Evolutionary conservation across 306 rosid genomes (phyloP).

Genomic region (Lagenaria siceraria): DNA sequence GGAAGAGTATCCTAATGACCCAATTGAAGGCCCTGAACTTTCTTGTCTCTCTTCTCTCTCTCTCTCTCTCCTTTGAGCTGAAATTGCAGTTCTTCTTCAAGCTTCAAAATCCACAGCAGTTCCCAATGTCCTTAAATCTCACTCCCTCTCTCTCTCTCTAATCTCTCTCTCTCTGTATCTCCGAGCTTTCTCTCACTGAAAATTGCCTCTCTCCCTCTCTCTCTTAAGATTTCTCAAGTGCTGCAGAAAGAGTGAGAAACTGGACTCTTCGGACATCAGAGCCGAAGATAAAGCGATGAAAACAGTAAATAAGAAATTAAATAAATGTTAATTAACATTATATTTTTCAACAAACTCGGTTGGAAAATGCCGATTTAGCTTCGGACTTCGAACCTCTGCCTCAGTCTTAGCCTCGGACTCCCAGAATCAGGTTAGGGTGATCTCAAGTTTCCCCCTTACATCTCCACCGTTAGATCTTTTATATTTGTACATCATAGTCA

Average conservation of each 20-base stretch:
- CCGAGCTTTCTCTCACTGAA: conserved; percentile 7
- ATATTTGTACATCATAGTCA: neutral
- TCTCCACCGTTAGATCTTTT: neutral
- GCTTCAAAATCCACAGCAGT: neutral
- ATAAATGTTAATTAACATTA: neutral
- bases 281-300: conserved; percentile 11
- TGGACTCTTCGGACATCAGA: conserved; percentile 9
- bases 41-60: neutral
- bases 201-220: neutral
- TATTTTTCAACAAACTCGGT: neutral
- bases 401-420: neutral
- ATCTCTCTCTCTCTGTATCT: neutral
- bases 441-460: neutral
- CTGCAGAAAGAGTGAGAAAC: conserved; percentile 5
- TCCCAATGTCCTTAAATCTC: neutral
- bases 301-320: neutral
- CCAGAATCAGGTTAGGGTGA: neutral
- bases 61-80: neutral
- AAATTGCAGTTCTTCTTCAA: neutral
- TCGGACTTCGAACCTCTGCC: neutral
- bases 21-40: neutral
- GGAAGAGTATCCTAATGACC: neutral
- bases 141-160: neutral
- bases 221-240: conserved; percentile 1
- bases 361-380: conserved; percentile 2